These are phyloP conservation scores for Colletotrichum plurivorum DNA, from an alignment of 2,329 filamentous ascomycete genomes.

Conservation along the genomic window DNA sequence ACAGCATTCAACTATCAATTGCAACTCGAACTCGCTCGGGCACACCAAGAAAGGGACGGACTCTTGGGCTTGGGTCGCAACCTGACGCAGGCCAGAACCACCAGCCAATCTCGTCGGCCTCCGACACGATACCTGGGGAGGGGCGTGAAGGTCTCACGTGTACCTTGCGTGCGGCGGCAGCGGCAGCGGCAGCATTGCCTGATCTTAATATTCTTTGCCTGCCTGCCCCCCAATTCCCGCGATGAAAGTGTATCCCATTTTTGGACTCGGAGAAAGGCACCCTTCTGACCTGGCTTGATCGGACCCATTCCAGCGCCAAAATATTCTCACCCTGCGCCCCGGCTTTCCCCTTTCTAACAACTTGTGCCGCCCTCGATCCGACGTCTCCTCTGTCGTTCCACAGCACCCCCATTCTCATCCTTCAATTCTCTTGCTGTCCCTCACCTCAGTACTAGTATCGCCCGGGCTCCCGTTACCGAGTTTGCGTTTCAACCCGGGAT, in stretches of 20 bases:
- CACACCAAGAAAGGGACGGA: slow-evolving; percentile 37
- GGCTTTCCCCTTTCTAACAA: slow-evolving; percentile 26
- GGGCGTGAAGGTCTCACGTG: slow-evolving; percentile 39
- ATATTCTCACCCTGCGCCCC: slow-evolving; percentile 35
- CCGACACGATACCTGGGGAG: slow-evolving; percentile 18
- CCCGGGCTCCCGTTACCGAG: slow-evolving; percentile 18
- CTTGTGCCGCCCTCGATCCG: slow-evolving; percentile 25
- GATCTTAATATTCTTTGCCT: background rate
- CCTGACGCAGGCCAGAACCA: slow-evolving; percentile 36
- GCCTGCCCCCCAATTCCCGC: slow-evolving; percentile 1
- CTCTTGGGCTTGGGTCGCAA: slow-evolving; percentile 37
- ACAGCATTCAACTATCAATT: slow-evolving; percentile 16
- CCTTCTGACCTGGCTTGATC: slow-evolving; percentile 13
- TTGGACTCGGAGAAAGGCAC: slow-evolving; percentile 34
- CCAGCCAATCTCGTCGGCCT: slow-evolving; percentile 36
- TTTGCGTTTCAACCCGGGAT: slow-evolving; percentile 21
- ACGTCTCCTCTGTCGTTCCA: slow-evolving; percentile 13
- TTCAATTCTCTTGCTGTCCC: background rate
- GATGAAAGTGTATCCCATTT: slow-evolving; percentile 25
- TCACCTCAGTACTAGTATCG: slow-evolving; percentile 11
- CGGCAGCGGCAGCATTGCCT: background rate
- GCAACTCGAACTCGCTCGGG: slow-evolving; percentile 26
- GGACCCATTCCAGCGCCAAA: slow-evolving; percentile 31
- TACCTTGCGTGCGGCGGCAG: slow-evolving; percentile 32
- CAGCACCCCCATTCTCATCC: slow-evolving; percentile 1